Evolutionary conservation across 2,329 filamentous ascomycete species (phyloP).

Genomic region (Magnaporthiopsis rhizophila): DNA sequence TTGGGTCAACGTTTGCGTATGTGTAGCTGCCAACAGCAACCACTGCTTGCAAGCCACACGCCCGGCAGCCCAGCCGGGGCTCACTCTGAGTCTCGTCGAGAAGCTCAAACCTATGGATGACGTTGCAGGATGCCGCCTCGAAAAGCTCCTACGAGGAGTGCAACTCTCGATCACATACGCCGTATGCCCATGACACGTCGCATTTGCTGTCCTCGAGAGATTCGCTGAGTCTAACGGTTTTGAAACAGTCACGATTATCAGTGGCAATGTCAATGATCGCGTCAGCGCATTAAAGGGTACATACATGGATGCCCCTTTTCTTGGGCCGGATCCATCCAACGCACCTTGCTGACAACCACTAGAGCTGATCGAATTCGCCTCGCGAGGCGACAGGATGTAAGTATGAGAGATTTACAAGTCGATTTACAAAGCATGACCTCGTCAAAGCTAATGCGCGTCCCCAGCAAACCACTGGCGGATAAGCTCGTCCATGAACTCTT

Average conservation of each 20-base stretch:
- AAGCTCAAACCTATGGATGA: not conserved
- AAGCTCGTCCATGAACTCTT: conserved; percentile 75
- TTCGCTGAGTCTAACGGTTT: not conserved
- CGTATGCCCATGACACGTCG: not conserved
- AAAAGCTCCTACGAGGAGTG: not conserved
- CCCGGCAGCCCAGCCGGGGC: too few relatives aligned
- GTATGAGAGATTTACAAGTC: not conserved
- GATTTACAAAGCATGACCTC: not conserved
- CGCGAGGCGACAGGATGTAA: conserved; percentile 5
- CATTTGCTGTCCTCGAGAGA: not conserved
- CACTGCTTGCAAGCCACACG: not conserved
- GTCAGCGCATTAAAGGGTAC: conserved; percentile 15
- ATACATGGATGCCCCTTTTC: conserved; percentile 1
- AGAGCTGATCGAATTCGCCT: conserved; percentile 7
- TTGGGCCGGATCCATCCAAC: not conserved
- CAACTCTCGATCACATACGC: conserved; percentile 3
- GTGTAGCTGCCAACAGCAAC: not conserved
- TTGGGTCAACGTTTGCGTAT: not conserved
- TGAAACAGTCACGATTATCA: conserved; percentile 13
- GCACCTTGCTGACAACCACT: not conserved
- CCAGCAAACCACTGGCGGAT: conserved; percentile 47
- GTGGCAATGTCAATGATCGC: conserved; percentile 14
- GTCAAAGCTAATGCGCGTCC: conserved; percentile 1
- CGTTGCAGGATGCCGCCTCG: conserved; percentile 4
- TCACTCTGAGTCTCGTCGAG: not conserved